Evolutionary conservation across 2,329 filamentous ascomycete species (phyloP).

Genomic region (Mycogone perniciosa): DNA sequence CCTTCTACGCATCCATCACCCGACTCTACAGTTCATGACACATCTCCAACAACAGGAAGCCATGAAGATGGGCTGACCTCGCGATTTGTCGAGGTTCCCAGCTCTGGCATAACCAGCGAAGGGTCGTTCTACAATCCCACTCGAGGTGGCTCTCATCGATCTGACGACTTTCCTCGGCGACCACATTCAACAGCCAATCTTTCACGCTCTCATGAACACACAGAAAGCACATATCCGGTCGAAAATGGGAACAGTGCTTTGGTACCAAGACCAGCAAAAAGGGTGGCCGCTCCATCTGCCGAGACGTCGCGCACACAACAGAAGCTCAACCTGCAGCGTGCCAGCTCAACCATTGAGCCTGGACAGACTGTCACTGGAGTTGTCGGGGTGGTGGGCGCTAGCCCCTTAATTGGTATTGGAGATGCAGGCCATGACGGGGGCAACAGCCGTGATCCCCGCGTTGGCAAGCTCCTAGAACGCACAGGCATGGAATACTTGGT

Average conservation of each 20-base stretch:
- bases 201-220: slow-evolving; percentile 19
- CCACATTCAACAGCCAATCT: slow-evolving; percentile 38
- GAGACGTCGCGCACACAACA: slow-evolving; percentile 65
- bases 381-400: slow-evolving; percentile 35
- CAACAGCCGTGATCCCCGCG: slow-evolving; percentile 51
- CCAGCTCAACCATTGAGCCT: slow-evolving; percentile 65
- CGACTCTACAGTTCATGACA: slow-evolving; percentile 22
- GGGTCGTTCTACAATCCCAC: slow-evolving; percentile 45
- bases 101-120: slow-evolving; percentile 43
- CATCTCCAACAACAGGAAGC: slow-evolving; percentile 25
- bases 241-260: slow-evolving; percentile 40
- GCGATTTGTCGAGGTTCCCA: slow-evolving; percentile 49
- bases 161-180: slow-evolving; percentile 30
- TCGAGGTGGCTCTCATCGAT: slow-evolving; percentile 24
- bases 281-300: slow-evolving; percentile 36
- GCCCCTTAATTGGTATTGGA: slow-evolving; percentile 46
- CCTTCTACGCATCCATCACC: slow-evolving; percentile 33
- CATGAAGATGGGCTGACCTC: slow-evolving; percentile 48
- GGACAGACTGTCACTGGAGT: slow-evolving; percentile 37
- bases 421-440: slow-evolving; percentile 48
- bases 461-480: slow-evolving; percentile 59
- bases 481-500: slow-evolving; percentile 70
- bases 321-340: slow-evolving; percentile 68
- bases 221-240: slow-evolving; percentile 19
- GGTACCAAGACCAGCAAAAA: slow-evolving; percentile 37